These are phyloP conservation scores for Arthrobotrys sinensis DNA, from an alignment of 2,329 filamentous ascomycete genomes.

Conservation along the genomic window DNA sequence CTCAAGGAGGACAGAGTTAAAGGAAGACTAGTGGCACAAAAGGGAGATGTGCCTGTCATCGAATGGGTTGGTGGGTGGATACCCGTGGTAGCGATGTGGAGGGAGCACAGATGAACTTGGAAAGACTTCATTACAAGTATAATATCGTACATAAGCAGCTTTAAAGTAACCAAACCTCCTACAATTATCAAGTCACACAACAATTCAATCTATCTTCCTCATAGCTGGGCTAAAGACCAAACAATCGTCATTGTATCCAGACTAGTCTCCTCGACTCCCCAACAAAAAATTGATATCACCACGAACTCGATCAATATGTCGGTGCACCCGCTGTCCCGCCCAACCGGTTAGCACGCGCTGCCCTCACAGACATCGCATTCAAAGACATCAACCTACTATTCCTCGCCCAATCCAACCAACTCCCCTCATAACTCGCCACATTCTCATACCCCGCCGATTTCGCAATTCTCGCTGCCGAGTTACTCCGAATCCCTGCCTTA, in stretches of 20 bases:
- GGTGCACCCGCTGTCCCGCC: conserved; percentile 42
- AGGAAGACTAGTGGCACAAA: conserved; percentile 30
- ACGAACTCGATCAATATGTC: conserved; percentile 34
- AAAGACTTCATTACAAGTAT: background rate
- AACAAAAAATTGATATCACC: background rate
- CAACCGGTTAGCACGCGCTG: conserved; percentile 8
- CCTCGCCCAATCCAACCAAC: conserved; percentile 82
- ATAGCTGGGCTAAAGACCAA: background rate
- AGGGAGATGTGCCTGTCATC: conserved; percentile 49
- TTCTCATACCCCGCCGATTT: conserved; percentile 80
- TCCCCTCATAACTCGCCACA: conserved; percentile 71
- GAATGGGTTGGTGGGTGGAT: conserved; percentile 44
- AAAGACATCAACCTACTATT: conserved; percentile 66
- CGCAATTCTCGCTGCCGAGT: conserved; percentile 83
- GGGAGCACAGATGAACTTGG: conserved; percentile 10
- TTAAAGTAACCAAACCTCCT: background rate
- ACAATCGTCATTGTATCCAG: background rate
- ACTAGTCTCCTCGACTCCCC: background rate
- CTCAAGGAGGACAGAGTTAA: conserved; percentile 23
- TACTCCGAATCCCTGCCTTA: conserved; percentile 87
- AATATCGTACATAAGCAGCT: conserved; percentile 1
- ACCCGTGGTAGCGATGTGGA: conserved; percentile 46
- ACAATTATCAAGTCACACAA: conserved; percentile 4
- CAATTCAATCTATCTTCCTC: background rate
- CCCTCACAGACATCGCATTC: too few species aligned